Base-by-base conservation (phyloP, 2,329 filamentous ascomycete species). In the Penicillium sp. region DNA sequence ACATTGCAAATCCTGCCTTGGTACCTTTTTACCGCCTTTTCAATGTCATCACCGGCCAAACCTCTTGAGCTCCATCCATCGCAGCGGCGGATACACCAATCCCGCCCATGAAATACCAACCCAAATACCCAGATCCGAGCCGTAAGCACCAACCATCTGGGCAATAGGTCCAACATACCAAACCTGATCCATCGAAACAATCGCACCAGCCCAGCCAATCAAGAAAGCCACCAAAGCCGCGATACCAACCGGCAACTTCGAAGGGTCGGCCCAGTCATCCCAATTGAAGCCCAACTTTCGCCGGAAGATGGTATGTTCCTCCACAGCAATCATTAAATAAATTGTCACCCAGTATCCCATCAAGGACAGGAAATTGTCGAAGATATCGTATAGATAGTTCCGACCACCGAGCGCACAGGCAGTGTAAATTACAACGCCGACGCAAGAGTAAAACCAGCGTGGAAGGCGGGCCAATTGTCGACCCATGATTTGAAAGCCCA, bases 261-360 rank as follows among this genome's bases (percentile, higher is more conserved):
- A 56, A 15, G 47, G 51, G 49, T 70, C 64, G 29, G 69, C 63
- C 70, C 73, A 75, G 2, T 55, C 64, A 15, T 64, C 53, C 67
- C 70, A 71, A 49, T 70, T 61, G 47, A 66, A 72, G 10, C 63
- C 63, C 15, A 65, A 49, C 1, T 65, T 69, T 2, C 74, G 69
- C n/a, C 68, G 67, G 59, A 74, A 76, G 13, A 75, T 56, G 12
- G 72, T 6, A 29, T 74, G 68, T 54, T 75, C 73, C 47, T 73
- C 64, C 6, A 73, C 9, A 1, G 65, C 63, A 15, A 75, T 73
- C 31, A 59, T 65, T 9, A 74, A 55, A 57, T 67, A 75, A 21
- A 68, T 65, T 13, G 52, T 62, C 6, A 70, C 55, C 73, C 73
- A 75, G 57, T 76, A 75, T 4, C 69, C 68, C 62, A 75, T 73